Conservation (phyloP, 768 basidiomycete species). For the Agrocybe pediades region DNA sequence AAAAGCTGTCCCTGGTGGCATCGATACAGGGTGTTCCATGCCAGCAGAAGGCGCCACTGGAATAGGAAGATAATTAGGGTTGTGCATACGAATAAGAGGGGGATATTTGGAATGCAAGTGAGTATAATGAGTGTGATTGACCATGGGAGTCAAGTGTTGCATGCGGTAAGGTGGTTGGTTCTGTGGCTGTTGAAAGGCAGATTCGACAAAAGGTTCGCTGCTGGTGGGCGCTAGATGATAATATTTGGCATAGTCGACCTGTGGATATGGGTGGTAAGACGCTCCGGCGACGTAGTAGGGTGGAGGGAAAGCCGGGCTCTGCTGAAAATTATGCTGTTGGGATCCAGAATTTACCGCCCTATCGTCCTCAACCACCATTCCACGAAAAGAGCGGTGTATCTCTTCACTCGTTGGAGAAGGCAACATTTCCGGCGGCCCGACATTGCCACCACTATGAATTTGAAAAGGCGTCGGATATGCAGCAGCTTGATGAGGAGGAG, state of each 20-base stretch:
- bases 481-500: background rate
- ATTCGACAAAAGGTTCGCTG: constrained; percentile 55
- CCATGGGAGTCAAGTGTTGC: background rate
- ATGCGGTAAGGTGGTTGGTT: constrained; percentile 2
- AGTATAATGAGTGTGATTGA: constrained; percentile 1
- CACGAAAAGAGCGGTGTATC: background rate
- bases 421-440: background rate
- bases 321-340: constrained; percentile 1
- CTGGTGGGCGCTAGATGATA: constrained; percentile 55
- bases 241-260: constrained; percentile 57
- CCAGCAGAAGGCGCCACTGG: background rate
- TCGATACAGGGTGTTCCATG: background rate
- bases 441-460: background rate
- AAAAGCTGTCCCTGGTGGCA: background rate
- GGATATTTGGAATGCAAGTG: background rate
- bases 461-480: background rate
- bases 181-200: constrained; percentile 42
- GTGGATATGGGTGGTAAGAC: constrained; percentile 47
- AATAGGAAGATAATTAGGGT: background rate
- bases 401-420: background rate
- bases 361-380: constrained; percentile 28
- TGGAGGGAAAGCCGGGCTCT: constrained; percentile 11
- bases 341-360: background rate
- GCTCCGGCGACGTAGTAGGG: constrained; percentile 40
- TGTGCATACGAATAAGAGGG: background rate